Evolutionary conservation across 2,329 filamentous ascomycete species (phyloP), one percentile per base, ranked within the genome.

Genomic region (Trichoderma aggressivum): DNA sequence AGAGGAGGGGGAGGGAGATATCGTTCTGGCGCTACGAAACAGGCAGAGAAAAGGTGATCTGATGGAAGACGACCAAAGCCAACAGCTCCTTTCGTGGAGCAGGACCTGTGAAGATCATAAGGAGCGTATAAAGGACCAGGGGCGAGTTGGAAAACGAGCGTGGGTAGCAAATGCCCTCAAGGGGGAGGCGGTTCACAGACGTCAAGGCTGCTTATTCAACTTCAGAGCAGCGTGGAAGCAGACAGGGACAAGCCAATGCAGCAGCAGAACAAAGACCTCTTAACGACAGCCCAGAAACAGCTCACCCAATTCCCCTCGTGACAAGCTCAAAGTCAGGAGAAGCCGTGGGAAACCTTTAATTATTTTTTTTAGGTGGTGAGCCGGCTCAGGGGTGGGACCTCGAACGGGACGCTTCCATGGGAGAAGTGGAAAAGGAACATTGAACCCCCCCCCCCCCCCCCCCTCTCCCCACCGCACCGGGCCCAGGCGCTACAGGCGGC

Each of bases 81-180:
- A 56, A 65, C 63, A 72, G 73, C 73, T 74, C 74, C 70, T 72
- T 66, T 63, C 62, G 62, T 74, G 74, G 72, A 74, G 68, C 65
- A 70, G 55, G 62, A 64, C 43, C 30, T 71, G 69, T 47, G 59
- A 74, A 59, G 67, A 66, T 56, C 67, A 72, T 72, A 72, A 75
- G 77, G 77, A 79, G 77, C 75, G 74, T 70, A 68, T 73, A 75
- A 72, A 73, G 71, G 76, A 77, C 74, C 78, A 79, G 78, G 79
- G 75, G 74, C 73, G 78, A 72, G 73, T 73, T 72, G 71, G 72
- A 68, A 77, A 79, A 75, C 76, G 76, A 78, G 75, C 71, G 78
- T 79, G 74, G 75, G 71, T 74, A 75, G 77, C 75, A 73, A 72
- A 75, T 70, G 77, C 75, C 76, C 76, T 74, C 73, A 71, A 67